Percentiles rank a stretch among this genome's conserved stretches.
These are phyloP conservation scores for Fraxinus latifolia DNA, from an alignment of 305 asterid species.

Conservation along the genomic window DNA sequence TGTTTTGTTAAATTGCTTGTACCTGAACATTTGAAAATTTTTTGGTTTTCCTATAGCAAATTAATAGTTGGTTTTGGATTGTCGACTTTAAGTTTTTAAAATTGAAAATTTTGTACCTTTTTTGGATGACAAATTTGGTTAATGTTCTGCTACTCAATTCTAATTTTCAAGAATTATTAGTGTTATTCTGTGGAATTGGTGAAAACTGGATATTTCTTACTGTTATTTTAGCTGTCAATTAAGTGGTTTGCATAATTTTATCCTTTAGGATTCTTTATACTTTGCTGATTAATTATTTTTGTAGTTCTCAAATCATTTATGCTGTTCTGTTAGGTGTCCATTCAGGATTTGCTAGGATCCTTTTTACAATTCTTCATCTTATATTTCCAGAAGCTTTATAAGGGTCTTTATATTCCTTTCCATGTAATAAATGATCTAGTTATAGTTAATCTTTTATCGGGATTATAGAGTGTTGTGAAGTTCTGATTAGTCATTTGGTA, in stretches of 20 bases:
- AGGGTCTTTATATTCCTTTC: not conserved
- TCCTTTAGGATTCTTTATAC: not conserved
- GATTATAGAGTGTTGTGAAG: slow-evolving; percentile 4
- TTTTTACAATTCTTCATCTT: not conserved
- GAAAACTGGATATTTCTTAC: not conserved
- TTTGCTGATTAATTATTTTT: not conserved
- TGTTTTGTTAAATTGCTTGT: slow-evolving; percentile 1
- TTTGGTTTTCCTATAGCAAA: not conserved
- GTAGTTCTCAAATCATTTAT: slow-evolving; percentile 12
- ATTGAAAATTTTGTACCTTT: not conserved
- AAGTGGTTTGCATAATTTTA: not conserved
- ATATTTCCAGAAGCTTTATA: not conserved
- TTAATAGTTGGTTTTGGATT: not conserved
- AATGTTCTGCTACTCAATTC: not conserved
- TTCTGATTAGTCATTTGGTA: slow-evolving; percentile 7
- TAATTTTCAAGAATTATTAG: not conserved
- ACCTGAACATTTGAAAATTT: not conserved
- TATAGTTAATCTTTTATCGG: slow-evolving; percentile 5
- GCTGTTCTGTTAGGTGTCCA: not conserved
- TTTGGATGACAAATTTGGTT: not conserved
- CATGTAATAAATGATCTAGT: not conserved
- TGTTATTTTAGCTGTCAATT: not conserved
- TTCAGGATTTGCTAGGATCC: not conserved
- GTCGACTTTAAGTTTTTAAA: not conserved
- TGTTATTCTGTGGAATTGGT: slow-evolving; percentile 4